Evolutionary conservation across 1,139 yeast species (phyloP), one percentile per base, ranked within the genome.

Genomic region (Magnusiomyces ingens): DNA sequence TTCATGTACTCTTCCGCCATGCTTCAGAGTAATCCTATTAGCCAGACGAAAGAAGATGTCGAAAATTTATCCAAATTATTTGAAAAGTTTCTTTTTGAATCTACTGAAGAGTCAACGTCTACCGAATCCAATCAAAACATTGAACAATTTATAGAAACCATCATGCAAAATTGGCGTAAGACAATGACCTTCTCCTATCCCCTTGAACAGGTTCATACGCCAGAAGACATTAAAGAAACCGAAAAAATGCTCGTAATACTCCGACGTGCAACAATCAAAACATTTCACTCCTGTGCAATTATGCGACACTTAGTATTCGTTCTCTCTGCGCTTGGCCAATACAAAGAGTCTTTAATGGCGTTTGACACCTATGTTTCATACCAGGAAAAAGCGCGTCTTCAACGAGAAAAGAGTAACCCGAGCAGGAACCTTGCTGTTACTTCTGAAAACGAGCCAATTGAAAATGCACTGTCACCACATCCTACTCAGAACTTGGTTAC

Each of bases 201-300:
- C n/a, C 41, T 54, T n/a, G 64, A 62, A 8, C 56, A 52, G n/a
- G 58, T 64, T 13, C 44, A 52, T 3, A 57, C 55, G 5, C 53
- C 57, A n/a, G 55, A 48, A 29, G 57, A 59, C 51, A 48, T 57
- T 8, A 48, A 58, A 5, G 53, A 61, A 13, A 56, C 67, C 0
- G 40, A 55, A 11, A 51, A 55, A 3, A 57, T 69, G 11, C 60
- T 62, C 8, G 60, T 58, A 1, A 51, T 68, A 1, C 57, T 76
- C 8, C 69, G 69, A 38, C 61, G 63, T 19, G 75, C 76, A 1
- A 65, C 76, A n/a, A 60, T 68, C 13, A 68, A 71, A 51, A 76
- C 82, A 0, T 79, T 78, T 59, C 81, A 79, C 58, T 78, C 80
- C 35, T 70, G 74, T 6, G 60, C 65, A 10, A 64, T 75, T 15